phyloP scores from a whole-genome alignment of 78 protist species.

The Polysphondylium violaceum region DNA sequence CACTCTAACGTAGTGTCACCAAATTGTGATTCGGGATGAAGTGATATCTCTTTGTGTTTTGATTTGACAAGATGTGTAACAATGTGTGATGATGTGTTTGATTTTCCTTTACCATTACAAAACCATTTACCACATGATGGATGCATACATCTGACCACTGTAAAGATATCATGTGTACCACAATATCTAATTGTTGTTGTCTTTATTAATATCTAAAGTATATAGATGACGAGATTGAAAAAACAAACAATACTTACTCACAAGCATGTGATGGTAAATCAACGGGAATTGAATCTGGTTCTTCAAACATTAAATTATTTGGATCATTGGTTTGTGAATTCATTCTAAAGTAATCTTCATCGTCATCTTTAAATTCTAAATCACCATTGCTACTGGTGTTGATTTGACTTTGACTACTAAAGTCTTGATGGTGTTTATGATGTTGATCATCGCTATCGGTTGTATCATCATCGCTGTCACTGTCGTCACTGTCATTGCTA shows the following conservation, averaged over 20 bases:
- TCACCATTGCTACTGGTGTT: background rate
- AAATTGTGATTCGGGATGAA: conserved; percentile 83
- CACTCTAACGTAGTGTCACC: conserved; percentile 96
- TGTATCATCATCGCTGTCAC: background rate
- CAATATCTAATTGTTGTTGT: conserved; percentile 91
- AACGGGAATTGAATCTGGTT: background rate
- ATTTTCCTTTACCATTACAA: conserved; percentile 95
- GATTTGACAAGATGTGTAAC: conserved; percentile 97
- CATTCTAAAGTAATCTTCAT: no score
- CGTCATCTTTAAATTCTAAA: background rate
- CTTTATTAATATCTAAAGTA: no score
- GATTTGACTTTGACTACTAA: background rate
- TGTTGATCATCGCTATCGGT: background rate
- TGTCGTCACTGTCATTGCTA: background rate
- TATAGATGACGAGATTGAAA: no score
- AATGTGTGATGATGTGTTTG: conserved; percentile 92
- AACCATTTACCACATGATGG: conserved; percentile 95
- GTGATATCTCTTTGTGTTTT: conserved; percentile 91
- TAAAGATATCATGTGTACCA: conserved; percentile 91
- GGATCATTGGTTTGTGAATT: background rate
- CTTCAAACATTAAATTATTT: background rate
- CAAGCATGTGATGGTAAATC: no score
- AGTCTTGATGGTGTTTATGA: background rate
- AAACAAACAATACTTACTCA: no score
- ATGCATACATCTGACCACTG: conserved; percentile 93